These are phyloP conservation scores for Aspergillus eucalypticola DNA, from an alignment of 2,329 filamentous ascomycete species.

Conservation along the genomic window DNA sequence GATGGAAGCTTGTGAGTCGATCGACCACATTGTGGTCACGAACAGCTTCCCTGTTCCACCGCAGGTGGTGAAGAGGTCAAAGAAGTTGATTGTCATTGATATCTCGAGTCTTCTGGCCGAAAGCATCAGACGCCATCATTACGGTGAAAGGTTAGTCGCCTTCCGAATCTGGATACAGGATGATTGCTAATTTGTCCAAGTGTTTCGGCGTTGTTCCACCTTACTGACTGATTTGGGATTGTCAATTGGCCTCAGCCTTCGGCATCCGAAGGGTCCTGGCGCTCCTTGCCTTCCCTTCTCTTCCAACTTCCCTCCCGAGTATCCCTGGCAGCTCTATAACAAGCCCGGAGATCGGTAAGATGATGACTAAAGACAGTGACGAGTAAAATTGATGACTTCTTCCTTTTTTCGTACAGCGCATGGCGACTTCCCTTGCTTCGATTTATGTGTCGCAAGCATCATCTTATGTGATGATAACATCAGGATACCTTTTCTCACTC, in stretches of 20 bases:
- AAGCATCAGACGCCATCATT: conserved; percentile 92
- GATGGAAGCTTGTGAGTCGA: conserved; percentile 88
- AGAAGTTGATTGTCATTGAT: conserved; percentile 87
- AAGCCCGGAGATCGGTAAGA: conserved; percentile 19
- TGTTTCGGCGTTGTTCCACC: conserved; percentile 62
- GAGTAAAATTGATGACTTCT: conserved; percentile 22
- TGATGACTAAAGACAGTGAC: conserved; percentile 26
- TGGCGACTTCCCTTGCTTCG: conserved; percentile 5
- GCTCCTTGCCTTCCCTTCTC: conserved; percentile 7
- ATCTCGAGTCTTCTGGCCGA: conserved; percentile 85
- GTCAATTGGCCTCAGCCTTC: conserved; percentile 1
- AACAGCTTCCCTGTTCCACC: conserved; percentile 93
- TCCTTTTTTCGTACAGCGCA: conserved; percentile 15
- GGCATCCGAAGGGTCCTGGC: neutral
- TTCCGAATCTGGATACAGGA: conserved; percentile 35
- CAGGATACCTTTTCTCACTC: conserved; percentile 7
- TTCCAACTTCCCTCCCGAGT: neutral
- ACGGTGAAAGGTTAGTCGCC: conserved; percentile 78
- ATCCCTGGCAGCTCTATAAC: conserved; percentile 10
- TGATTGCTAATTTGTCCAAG: conserved; percentile 33
- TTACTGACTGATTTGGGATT: conserved; percentile 49
- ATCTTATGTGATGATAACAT: conserved; percentile 1
- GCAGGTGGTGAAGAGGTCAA: conserved; percentile 67
- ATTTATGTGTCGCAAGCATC: conserved; percentile 1
- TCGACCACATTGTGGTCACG: conserved; percentile 90